Percentiles rank a stretch among this genome's conserved stretches.
These are phyloP conservation scores for Oryza longistaminata DNA, from an alignment of 176 grass and related monocot genomes.

Conservation along the genomic window DNA sequence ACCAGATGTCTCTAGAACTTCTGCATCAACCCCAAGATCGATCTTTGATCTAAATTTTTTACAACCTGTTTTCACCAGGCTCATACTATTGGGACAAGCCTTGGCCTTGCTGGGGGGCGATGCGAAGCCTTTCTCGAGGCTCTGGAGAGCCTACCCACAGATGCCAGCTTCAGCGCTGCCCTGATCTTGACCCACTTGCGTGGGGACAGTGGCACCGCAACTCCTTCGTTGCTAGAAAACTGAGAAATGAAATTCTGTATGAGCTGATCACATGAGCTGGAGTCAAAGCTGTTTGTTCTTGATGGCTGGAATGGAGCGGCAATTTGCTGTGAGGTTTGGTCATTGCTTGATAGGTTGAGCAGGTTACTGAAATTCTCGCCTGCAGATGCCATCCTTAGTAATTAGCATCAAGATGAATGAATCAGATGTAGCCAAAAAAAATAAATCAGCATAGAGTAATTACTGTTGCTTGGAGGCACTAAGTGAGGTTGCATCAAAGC, in stretches of 20 bases:
- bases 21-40: constrained; percentile 26
- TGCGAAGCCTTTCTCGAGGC: constrained; percentile 13
- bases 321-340: constrained; percentile 26
- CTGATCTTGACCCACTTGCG: constrained; percentile 57
- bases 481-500: constrained; percentile 31
- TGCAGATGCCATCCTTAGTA: constrained; percentile 26
- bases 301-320: constrained; percentile 27
- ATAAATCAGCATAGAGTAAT: not conserved
- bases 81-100: constrained; percentile 48
- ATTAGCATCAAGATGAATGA: constrained; percentile 19
- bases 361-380: constrained; percentile 40
- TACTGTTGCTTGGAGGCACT: constrained; percentile 34
- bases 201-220: constrained; percentile 34
- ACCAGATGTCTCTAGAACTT: not conserved
- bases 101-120: constrained; percentile 30
- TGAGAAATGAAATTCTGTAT: constrained; percentile 34
- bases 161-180: constrained; percentile 49
- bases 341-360: not conserved
- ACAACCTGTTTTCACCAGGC: not conserved
- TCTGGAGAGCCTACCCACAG: constrained; percentile 32
- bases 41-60: constrained; percentile 27
- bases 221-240: constrained; percentile 25
- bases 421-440: not conserved
- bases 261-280: constrained; percentile 31
- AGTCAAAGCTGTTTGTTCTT: constrained; percentile 58